phyloP scores from a whole-genome alignment of 163 green algal species.

The Dunaliella salina region DNA sequence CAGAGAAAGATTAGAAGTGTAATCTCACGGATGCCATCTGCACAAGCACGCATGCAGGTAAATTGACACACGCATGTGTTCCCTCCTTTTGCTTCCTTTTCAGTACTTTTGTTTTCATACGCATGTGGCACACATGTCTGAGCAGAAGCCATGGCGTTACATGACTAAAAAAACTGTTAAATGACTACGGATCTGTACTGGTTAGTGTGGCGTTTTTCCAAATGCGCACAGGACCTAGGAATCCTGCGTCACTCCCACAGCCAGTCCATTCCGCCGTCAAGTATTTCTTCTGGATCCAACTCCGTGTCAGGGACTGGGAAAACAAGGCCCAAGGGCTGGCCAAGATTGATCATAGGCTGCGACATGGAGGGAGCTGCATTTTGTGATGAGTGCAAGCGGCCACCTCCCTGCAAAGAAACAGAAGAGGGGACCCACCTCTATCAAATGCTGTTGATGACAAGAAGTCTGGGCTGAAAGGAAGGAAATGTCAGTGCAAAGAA shows the following conservation, averaged over 20 bases:
- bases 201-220: too few relatives aligned
- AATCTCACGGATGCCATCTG: too few relatives aligned
- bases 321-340: not conserved
- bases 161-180: too few relatives aligned
- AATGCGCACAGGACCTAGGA: not conserved
- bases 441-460: not conserved
- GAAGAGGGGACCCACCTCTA: not conserved
- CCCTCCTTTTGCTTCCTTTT: too few relatives aligned
- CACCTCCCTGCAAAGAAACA: not conserved
- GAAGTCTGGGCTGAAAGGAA: not conserved
- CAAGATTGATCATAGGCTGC: not conserved
- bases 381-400: not conserved
- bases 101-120: too few relatives aligned
- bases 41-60: too few relatives aligned
- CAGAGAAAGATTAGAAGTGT: too few relatives aligned
- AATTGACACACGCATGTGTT: too few relatives aligned
- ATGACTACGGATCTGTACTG: too few relatives aligned
- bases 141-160: too few relatives aligned
- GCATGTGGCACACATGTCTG: too few relatives aligned
- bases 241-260: not conserved
- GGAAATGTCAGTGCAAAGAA: not conserved
- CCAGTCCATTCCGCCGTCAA: not conserved
- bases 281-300: not conserved
- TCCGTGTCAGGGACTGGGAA: not conserved
- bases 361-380: not conserved